phyloP scores from a whole-genome alignment of 176 grass and related monocot genomes.

The Oryza glumipatula region DNA sequence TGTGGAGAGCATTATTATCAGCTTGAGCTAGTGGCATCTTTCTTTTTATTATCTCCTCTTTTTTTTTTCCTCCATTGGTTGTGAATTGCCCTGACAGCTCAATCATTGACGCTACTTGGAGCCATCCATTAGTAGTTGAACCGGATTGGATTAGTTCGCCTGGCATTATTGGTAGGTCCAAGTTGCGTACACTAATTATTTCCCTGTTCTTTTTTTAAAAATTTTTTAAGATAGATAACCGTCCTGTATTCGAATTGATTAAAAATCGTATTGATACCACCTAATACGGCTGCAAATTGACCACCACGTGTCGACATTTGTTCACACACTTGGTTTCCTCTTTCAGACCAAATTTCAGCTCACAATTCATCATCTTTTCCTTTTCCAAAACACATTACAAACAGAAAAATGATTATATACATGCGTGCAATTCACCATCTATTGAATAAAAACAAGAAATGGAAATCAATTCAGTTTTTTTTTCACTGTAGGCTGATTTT shows the following conservation, averaged over 20 bases:
- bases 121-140: neutral
- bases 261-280: neutral
- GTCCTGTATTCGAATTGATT: neutral
- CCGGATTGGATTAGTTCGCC: constrained; percentile 1
- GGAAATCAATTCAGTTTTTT: too few species aligned
- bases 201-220: neutral
- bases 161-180: neutral
- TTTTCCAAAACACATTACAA: too few species aligned
- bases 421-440: too few species aligned
- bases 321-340: neutral
- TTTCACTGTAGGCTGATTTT: too few species aligned
- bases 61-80: neutral
- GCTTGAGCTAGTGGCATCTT: neutral
- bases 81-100: constrained; percentile 38
- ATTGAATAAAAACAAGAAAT: too few species aligned
- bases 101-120: constrained; percentile 32
- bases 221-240: neutral
- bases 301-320: neutral
- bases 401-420: too few species aligned
- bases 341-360: neutral
- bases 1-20: neutral
- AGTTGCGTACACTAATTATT: neutral
- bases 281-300: neutral
- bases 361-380: neutral
- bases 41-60: neutral